Evolutionary conservation across 176 grass and related monocot species (phyloP), one percentile per base, ranked within the genome.

Genomic region (Carex pumila): DNA sequence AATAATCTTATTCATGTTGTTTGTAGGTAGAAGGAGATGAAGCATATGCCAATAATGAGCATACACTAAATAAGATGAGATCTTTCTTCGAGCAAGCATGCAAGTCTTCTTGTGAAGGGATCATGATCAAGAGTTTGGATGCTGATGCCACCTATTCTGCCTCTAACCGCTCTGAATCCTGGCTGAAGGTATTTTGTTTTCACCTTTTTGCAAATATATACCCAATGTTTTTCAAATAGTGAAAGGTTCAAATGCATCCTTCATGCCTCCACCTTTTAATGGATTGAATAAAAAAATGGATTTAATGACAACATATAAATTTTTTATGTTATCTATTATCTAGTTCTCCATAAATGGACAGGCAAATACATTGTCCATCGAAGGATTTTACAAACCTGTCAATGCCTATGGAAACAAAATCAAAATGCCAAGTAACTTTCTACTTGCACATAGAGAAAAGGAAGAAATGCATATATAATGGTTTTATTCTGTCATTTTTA

Each of bases 91-190:
- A 89, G 86, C 73, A 92, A 79, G 91, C 93, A 76, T 90, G 92
- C 3, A 85, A 90, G 52, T 93, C 89, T 82, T 95, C 93, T 85
- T 93, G 96, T 88, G 96, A 95, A 87, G 96, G 93, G 80, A 98
- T 95, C 77, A 95, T 98, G 96, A 84, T 95, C 41, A 99, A 99
- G 81, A 90, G 89, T 85, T 89, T 99, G 64, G 96, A 99, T 92
- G 34, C 89, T 85, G 89, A 99, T 86, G 89, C 93, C 47, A 86
- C 88, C 86, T 99, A 99, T 87, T 93, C 88, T 86, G 93, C 96
- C 53, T 95, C 96, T 67, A 99, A 93, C 70, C 93, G 90, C 47
- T 87, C 91, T 34, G 91, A 94, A 81, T 94, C 91, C 71, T 99
- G 96, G 93, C 84, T 95, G 77, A 95, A 94, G 91, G 93, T 97